phyloP scores from a whole-genome alignment of 371 early-diverging fungal genomes.

The Actinomortierella ambigua region DNA sequence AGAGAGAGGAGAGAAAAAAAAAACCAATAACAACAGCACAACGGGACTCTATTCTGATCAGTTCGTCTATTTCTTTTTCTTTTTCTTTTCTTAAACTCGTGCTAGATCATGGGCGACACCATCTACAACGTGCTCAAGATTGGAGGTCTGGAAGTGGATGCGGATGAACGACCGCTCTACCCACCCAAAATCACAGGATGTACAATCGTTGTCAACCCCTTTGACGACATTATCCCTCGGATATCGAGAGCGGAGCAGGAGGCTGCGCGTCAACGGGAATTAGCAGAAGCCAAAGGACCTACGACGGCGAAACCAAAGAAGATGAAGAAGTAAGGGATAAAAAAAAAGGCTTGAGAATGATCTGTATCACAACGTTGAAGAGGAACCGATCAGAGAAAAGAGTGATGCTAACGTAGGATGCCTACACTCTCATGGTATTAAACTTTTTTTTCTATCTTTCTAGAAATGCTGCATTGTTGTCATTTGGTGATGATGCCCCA shows the following conservation, averaged over 20 bases:
- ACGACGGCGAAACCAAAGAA: constrained; percentile 61
- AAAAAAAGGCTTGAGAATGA: not conserved
- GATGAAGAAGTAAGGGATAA: constrained; percentile 61
- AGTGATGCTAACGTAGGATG: too few relatives aligned
- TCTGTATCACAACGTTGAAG: too few relatives aligned
- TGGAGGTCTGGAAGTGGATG: constrained; percentile 78
- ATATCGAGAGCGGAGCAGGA: constrained; percentile 65
- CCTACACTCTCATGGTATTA: not conserved
- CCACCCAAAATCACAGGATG: constrained; percentile 73
- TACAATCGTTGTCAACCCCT: constrained; percentile 85
- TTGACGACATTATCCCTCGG: constrained; percentile 90
- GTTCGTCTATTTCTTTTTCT: too few relatives aligned
- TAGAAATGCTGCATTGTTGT: constrained; percentile 80
- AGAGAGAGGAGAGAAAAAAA: not conserved
- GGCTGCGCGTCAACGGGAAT: constrained; percentile 48
- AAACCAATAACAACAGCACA: too few relatives aligned
- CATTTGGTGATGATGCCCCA: constrained; percentile 87
- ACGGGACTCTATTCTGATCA: too few relatives aligned
- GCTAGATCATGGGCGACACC: constrained; percentile 87
- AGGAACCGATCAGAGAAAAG: too few relatives aligned
- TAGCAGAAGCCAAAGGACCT: constrained; percentile 43
- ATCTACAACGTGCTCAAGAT: constrained; percentile 90
- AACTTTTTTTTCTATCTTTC: not conserved
- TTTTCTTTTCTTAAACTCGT: not conserved
- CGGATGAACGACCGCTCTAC: constrained; percentile 81